These are phyloP conservation scores for Lachancea thermotolerans DNA, from an alignment of 805 yeast genomes.

Conservation along the genomic window DNA sequence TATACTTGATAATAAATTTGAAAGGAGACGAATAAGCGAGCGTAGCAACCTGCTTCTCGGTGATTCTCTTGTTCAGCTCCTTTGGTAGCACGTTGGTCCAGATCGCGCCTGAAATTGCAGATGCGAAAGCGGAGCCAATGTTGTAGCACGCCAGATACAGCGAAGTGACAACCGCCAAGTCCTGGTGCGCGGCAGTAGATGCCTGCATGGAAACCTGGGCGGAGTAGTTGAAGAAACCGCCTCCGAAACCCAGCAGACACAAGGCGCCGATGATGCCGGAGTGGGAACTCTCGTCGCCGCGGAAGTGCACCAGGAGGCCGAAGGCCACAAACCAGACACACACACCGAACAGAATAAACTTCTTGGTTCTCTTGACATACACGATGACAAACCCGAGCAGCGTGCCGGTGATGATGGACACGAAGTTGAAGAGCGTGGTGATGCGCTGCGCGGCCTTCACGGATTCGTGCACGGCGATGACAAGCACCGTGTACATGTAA, in stretches of 20 bases:
- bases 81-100: slow-evolving; percentile 55
- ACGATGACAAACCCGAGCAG: slow-evolving; percentile 49
- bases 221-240: slow-evolving; percentile 68
- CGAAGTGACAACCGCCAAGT: slow-evolving; percentile 56
- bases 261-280: slow-evolving; percentile 62
- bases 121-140: slow-evolving; percentile 59
- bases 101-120: slow-evolving; percentile 59
- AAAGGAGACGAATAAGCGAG: slow-evolving; percentile 46
- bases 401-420: slow-evolving; percentile 55
- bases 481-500: slow-evolving; percentile 53
- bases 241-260: slow-evolving; percentile 65
- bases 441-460: slow-evolving; percentile 57
- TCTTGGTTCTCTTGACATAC: slow-evolving; percentile 46
- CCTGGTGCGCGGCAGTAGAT: slow-evolving; percentile 47
- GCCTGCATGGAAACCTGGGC: slow-evolving; percentile 56
- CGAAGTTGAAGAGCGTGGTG: slow-evolving; percentile 54
- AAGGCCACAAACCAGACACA: slow-evolving; percentile 51
- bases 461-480: slow-evolving; percentile 53
- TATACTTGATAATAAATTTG: slow-evolving; percentile 38
- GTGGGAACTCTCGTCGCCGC: slow-evolving; percentile 42
- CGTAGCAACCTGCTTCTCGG: slow-evolving; percentile 29
- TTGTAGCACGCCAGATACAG: slow-evolving; percentile 51
- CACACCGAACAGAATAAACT: slow-evolving; percentile 53
- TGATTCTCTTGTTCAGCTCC: slow-evolving; percentile 34
- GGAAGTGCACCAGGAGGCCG: slow-evolving; percentile 51